phyloP scores from a whole-genome alignment of 345 rosid genomes.

The Corchorus olitorius region DNA sequence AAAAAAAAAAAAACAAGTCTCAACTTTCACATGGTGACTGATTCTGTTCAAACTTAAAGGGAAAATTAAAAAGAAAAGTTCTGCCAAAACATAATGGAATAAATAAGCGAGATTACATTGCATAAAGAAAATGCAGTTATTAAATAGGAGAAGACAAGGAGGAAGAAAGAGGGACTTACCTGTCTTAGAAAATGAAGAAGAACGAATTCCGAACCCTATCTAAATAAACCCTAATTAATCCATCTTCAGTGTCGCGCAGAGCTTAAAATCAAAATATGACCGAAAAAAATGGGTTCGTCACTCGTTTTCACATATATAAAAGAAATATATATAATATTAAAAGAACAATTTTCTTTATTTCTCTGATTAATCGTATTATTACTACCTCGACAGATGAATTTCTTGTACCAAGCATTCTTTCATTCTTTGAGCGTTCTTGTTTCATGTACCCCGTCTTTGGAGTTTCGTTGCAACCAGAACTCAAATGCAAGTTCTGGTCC shows the following conservation, averaged over 20 bases:
- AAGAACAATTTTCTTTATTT: too few relatives aligned
- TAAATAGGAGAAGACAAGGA: background rate
- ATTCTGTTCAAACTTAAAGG: background rate
- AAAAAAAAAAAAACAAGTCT: too few relatives aligned
- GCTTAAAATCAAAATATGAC: background rate
- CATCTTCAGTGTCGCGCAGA: background rate
- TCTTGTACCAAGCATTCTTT: background rate
- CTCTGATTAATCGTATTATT: too few relatives aligned
- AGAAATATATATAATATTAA: too few relatives aligned
- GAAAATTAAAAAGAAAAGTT: background rate
- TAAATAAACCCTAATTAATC: background rate
- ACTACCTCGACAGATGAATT: background rate
- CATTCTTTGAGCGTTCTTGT: background rate
- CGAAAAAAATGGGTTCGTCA: too few relatives aligned
- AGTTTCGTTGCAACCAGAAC: too few relatives aligned
- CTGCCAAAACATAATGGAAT: too few relatives aligned
- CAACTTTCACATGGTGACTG: background rate
- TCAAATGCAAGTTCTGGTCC: too few relatives aligned
- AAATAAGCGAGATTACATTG: background rate
- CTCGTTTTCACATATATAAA: too few relatives aligned
- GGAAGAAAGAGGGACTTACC: slow-evolving; percentile 7
- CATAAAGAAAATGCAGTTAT: background rate
- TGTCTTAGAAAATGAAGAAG: background rate
- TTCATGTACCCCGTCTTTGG: background rate
- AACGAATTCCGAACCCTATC: slow-evolving; percentile 6